Base-by-base conservation (phyloP, 1,139 yeast genomes). In the Yamadazyma taylorii region DNA sequence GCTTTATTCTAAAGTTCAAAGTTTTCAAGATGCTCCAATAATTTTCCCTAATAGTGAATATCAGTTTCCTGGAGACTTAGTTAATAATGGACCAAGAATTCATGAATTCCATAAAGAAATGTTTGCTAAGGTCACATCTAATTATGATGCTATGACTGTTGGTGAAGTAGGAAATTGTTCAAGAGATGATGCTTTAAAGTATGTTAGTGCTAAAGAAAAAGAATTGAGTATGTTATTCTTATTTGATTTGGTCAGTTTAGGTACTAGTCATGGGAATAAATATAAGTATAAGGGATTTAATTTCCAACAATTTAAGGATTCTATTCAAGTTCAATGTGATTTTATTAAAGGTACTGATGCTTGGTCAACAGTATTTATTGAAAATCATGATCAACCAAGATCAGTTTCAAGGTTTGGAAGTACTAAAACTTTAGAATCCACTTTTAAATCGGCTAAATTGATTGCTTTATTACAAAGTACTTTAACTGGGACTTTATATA, bases 341-440 rank as follows among this genome's bases (percentile, higher is more conserved):
- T 73, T 72, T 46, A 62, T 67, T 37, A 67, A 71, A 36, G 73
- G 70, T 7, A 66, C 75, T 4, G 81, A 75, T 50, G 79, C 78
- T n/a, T 78, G 83, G 84, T 60, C 76, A n/a, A 70, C 83, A 14
- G 69, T 65, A 8, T 77, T 72, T 55, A 54, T 70, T 40, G 83
- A 78, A 54, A 78, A 78, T 52, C 84, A 78, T 51, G 84, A 78
- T 55, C 80, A 74, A 46, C 74, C 82, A 10, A 64, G 83, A 47
- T 61, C 71, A 16, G 66, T 76, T 22, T 59, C 79, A 12, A 63
- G 82, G 46, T 77, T 76, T 47, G 80, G 77, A 32, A 36, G 33
- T 21, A 36, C 37, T 19, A 34, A 35, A 8, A 60, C 68, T 48
- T 65, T 63, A 33, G 50, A 66, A 24, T 61, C 63, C 14, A 56